A percentile compares a stretch with the other conserved stretches of the same genome.
These are phyloP conservation scores for Geranium rotundifolium DNA, from an alignment of 345 rosid genomes.

Conservation along the genomic window DNA sequence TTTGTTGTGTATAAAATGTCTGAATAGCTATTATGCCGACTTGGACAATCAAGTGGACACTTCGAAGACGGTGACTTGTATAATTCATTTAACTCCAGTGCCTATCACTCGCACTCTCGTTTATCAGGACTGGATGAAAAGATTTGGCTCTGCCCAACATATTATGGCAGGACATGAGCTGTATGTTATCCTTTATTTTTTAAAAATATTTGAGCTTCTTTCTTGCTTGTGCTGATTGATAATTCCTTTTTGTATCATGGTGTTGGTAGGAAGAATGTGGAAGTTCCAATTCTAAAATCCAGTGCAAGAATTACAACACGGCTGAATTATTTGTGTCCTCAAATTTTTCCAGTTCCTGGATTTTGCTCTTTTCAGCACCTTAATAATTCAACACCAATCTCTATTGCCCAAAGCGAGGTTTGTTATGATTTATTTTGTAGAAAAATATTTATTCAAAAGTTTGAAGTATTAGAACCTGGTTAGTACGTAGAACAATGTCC, in stretches of 20 bases:
- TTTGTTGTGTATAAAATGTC: constrained; percentile 36
- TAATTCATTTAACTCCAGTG: constrained; percentile 77
- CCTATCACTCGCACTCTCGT: constrained; percentile 38
- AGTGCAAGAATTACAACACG: constrained; percentile 75
- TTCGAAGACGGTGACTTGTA: constrained; percentile 51
- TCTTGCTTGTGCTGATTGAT: not conserved
- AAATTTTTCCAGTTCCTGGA: constrained; percentile 86
- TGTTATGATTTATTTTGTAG: constrained; percentile 13
- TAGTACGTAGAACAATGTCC: not conserved
- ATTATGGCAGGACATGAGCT: constrained; percentile 80
- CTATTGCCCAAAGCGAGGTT: constrained; percentile 33
- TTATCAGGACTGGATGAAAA: constrained; percentile 80
- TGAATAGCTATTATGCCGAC: constrained; percentile 42
- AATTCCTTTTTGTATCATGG: constrained; percentile 5
- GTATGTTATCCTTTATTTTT: constrained; percentile 23
- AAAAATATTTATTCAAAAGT: not conserved
- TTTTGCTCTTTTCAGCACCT: constrained; percentile 49
- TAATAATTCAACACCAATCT: constrained; percentile 14
- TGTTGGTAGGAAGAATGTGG: constrained; percentile 61
- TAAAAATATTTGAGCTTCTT: no score
- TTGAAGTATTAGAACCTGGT: no score
- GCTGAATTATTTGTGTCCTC: constrained; percentile 85
- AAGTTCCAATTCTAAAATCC: constrained; percentile 66
- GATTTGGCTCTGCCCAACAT: constrained; percentile 60
- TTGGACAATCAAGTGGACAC: constrained; percentile 15